Percentiles rank a stretch among this genome's conserved stretches.
Conservation (phyloP, 2,329 filamentous ascomycete species). For the Neonectria sp. region DNA sequence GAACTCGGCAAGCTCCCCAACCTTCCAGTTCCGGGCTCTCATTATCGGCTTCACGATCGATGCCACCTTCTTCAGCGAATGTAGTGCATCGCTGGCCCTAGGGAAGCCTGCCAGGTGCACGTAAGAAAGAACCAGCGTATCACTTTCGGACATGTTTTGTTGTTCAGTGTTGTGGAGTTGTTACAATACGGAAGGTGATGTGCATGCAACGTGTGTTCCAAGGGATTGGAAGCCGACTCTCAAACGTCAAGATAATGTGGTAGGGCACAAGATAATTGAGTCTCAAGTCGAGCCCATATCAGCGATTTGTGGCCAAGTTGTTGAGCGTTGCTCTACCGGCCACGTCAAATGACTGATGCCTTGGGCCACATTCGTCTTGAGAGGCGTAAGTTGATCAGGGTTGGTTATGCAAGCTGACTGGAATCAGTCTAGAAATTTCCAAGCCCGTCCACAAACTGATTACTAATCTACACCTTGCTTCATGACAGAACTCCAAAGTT, state of each 20-base stretch:
- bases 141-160: slow-evolving; percentile 47
- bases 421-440: slow-evolving; percentile 46
- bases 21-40: slow-evolving; percentile 86
- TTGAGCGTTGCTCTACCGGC: slow-evolving; percentile 23
- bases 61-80: slow-evolving; percentile 83
- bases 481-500: neutral
- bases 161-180: slow-evolving; percentile 12
- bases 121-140: slow-evolving; percentile 63
- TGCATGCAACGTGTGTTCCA: slow-evolving; percentile 22
- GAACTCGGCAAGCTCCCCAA: slow-evolving; percentile 87
- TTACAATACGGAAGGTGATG: slow-evolving; percentile 11
- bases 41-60: slow-evolving; percentile 96
- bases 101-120: slow-evolving; percentile 64
- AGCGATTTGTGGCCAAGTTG: slow-evolving; percentile 1
- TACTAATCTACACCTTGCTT: slow-evolving; percentile 39
- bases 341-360: slow-evolving; percentile 46
- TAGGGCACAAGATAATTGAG: slow-evolving; percentile 1
- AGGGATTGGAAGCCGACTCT: neutral
- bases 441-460: slow-evolving; percentile 26
- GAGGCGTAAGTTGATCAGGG: slow-evolving; percentile 28
- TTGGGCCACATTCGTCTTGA: slow-evolving; percentile 34
- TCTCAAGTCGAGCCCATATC: slow-evolving; percentile 3
- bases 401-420: slow-evolving; percentile 18
- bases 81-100: slow-evolving; percentile 65
- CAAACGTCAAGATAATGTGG: neutral